Evolutionary conservation across 441 rosid genomes (phyloP), one percentile per base, ranked within the genome.

Genomic region (Dalechampia spathulata): DNA sequence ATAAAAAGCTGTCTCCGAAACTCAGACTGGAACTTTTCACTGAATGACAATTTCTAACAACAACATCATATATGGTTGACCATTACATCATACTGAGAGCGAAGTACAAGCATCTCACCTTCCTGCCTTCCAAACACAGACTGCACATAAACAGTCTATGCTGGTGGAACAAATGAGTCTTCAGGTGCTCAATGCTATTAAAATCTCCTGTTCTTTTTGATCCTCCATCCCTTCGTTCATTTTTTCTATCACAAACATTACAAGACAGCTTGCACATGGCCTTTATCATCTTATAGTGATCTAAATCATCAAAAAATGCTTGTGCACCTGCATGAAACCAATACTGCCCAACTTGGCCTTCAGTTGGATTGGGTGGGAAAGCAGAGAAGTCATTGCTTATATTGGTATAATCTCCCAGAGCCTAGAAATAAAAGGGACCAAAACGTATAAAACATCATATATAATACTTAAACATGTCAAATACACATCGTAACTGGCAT

Each of bases 221-320:
- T 50, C 74, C 83, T 62, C 77, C 83, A 57, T 53, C 73, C 32
- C n/a, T 9, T 28, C 72, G 45, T 38, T 78, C 80, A 42, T 78
- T 83, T 56, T 79, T 88, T 25, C 72, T 79, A 56, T 86, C 90
- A 58, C 97, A 90, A 17, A 70, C 77, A 65, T 68, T 75, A 47
- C 95, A 90, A 3, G 95, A 86, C 44, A 90, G 81, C 69, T 81
- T 85, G 58, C 97, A 86, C 93, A 86, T 86, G 14, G 88, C 87
- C 71, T 81, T 90, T 67, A 90, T 73, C 84, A 86, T 81, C 74
- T 72, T 79, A 68, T 83, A 90, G 21, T 90, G 90, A 55, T 86
- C 87, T 28, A 68, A 61, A 37, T 90, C 95, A 77, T 90, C 93
- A 67, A 90, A 90, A 74, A 78, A 84, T 7, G 83, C 83, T 49